phyloP scores from a whole-genome alignment of 495 filamentous ascomycete species.

The Cudoniella acicularis region DNA sequence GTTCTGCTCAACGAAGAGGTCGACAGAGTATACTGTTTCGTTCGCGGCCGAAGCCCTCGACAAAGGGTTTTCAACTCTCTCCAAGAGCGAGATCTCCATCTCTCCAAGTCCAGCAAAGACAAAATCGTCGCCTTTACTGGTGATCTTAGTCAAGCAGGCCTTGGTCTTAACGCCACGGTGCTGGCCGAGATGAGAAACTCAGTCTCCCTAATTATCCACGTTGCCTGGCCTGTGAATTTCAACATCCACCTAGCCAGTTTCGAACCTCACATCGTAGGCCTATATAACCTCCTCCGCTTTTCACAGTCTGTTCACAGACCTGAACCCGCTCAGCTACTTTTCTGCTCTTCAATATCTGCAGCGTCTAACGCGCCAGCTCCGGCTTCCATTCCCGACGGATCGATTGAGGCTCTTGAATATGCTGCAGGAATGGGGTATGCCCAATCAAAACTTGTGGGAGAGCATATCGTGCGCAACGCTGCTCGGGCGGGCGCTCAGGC shows the following conservation, averaged over 20 bases:
- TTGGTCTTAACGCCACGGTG: slow-evolving; percentile 40
- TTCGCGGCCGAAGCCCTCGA: slow-evolving; percentile 37
- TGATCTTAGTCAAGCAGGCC: slow-evolving; percentile 31
- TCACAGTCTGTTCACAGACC: slow-evolving; percentile 41
- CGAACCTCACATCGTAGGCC: slow-evolving; percentile 44
- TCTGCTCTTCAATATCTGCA: slow-evolving; percentile 49
- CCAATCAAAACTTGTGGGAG: slow-evolving; percentile 57
- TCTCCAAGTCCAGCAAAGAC: slow-evolving; percentile 8
- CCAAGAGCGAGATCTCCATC: slow-evolving; percentile 11
- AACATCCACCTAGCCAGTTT: slow-evolving; percentile 40
- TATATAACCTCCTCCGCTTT: slow-evolving; percentile 51
- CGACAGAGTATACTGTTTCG: slow-evolving; percentile 48
- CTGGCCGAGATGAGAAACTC: slow-evolving; percentile 37
- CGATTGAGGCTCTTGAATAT: slow-evolving; percentile 33
- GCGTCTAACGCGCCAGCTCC: slow-evolving; percentile 36
- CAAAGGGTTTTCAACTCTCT: slow-evolving; percentile 14
- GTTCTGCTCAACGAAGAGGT: slow-evolving; percentile 33
- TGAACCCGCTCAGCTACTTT: slow-evolving; percentile 43
- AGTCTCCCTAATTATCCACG: slow-evolving; percentile 51
- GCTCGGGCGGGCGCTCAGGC: slow-evolving; percentile 30
- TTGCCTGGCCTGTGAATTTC: slow-evolving; percentile 59
- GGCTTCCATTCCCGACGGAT: slow-evolving; percentile 38
- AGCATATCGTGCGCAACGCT: slow-evolving; percentile 44
- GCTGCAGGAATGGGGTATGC: slow-evolving; percentile 59
- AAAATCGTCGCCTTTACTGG: slow-evolving; percentile 45